phyloP scores from a whole-genome alignment of 306 rosid species.

The Crotalaria pallida region DNA sequence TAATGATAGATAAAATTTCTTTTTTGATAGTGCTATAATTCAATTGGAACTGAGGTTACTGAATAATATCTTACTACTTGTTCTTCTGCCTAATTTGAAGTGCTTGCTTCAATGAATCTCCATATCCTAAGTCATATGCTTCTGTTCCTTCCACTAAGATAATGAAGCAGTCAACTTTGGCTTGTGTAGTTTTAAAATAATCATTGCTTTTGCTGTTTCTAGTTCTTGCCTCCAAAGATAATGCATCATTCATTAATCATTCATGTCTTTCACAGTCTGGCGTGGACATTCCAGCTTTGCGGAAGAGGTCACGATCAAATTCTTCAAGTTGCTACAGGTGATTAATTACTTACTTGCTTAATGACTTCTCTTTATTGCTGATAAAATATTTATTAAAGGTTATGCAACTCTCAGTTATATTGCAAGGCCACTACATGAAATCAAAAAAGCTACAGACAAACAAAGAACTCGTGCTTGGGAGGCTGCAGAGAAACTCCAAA shows the following conservation, averaged over 20 bases:
- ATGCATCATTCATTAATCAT: neutral
- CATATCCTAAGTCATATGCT: too few species aligned
- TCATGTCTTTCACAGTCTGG: slow-evolving; percentile 24
- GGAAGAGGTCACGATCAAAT: slow-evolving; percentile 47
- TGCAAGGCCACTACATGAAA: slow-evolving; percentile 66
- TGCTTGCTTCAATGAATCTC: too few species aligned
- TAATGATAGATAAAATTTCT: too few species aligned
- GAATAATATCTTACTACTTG: too few species aligned
- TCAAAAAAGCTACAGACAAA: slow-evolving; percentile 44
- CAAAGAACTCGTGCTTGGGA: slow-evolving; percentile 47
- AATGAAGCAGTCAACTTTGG: neutral
- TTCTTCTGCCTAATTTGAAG: too few species aligned
- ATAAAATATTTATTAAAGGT: slow-evolving; percentile 11
- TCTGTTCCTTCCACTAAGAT: neutral
- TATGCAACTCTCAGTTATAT: slow-evolving; percentile 39
- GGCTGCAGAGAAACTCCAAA: slow-evolving; percentile 52
- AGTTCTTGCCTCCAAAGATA: neutral
- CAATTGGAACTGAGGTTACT: too few species aligned
- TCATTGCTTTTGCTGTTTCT: neutral
- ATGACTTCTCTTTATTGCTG: neutral
- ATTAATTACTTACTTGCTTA: slow-evolving; percentile 6
- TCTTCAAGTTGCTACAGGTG: slow-evolving; percentile 62
- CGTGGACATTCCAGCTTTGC: slow-evolving; percentile 29
- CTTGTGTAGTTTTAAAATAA: neutral
- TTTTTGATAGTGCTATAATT: too few species aligned